These are phyloP conservation scores for Myotisia sp. DNA, from an alignment of 2,329 filamentous ascomycete genomes.

Conservation along the genomic window DNA sequence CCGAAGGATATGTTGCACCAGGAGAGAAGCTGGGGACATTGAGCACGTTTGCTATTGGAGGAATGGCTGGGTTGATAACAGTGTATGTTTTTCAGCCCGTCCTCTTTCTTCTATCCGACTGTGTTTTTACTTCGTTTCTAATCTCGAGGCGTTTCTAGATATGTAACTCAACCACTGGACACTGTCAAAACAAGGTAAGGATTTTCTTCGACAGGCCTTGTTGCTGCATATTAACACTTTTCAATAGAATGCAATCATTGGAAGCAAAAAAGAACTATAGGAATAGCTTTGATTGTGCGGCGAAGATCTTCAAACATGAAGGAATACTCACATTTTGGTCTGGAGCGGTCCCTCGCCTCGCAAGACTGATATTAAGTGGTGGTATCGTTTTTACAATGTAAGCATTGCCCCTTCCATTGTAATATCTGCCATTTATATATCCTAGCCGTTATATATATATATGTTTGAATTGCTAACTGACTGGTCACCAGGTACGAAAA, in stretches of 20 bases:
- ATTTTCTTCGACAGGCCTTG: not conserved
- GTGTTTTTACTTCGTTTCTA: not conserved
- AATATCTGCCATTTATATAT: not conserved
- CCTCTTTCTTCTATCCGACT: not conserved
- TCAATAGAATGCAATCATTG: constrained; percentile 74
- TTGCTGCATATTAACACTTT: constrained; percentile 4
- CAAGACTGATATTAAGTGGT: constrained; percentile 72
- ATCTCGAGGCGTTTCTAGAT: constrained; percentile 22
- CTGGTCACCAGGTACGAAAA: constrained; percentile 58
- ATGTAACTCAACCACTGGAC: constrained; percentile 57
- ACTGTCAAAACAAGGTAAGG: constrained; percentile 71
- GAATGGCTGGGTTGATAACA: constrained; percentile 76
- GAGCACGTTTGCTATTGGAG: constrained; percentile 83
- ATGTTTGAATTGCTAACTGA: not conserved
- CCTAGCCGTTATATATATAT: not conserved
- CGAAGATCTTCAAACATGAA: constrained; percentile 74
- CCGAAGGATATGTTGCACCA: constrained; percentile 79
- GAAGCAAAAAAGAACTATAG: constrained; percentile 69
- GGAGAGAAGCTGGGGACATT: constrained; percentile 84
- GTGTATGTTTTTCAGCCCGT: constrained; percentile 57
- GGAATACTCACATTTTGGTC: constrained; percentile 87
- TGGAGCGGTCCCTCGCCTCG: constrained; percentile 74
- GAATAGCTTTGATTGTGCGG: constrained; percentile 73
- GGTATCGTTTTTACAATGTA: constrained; percentile 95
- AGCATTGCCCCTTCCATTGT: constrained; percentile 21